These are phyloP conservation scores for Leucosporidium yakuticum DNA, from an alignment of 768 basidiomycete species.

Conservation along the genomic window DNA sequence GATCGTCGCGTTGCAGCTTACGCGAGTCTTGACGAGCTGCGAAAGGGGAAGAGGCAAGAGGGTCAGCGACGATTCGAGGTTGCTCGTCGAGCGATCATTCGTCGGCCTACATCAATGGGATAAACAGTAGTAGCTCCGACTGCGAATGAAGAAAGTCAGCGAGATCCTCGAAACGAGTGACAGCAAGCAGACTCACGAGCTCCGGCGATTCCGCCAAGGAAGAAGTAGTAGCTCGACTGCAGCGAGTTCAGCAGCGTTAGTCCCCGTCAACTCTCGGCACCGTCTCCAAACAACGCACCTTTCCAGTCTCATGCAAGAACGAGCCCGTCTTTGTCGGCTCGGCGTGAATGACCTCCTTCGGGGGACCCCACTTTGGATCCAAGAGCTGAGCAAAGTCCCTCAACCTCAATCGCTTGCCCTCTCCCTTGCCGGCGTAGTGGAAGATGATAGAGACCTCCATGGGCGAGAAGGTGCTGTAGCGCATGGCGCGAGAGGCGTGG, in stretches of 20 bases:
- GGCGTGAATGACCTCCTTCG: not conserved
- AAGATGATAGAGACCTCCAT: conserved; percentile 99
- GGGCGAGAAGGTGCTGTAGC: conserved; percentile 86
- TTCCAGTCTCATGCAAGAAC: conserved; percentile 28
- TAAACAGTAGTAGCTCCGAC: conserved; percentile 96
- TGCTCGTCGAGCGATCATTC: too few species aligned
- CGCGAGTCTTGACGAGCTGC: conserved; percentile 41
- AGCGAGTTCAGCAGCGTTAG: not conserved
- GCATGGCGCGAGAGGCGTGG: conserved; percentile 73
- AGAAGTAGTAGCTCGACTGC: conserved; percentile 77
- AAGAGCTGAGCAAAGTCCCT: conserved; percentile 88
- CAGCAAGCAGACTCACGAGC: conserved; percentile 46
- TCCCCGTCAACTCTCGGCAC: not conserved
- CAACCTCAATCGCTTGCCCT: conserved; percentile 64
- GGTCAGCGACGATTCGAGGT: too few species aligned
- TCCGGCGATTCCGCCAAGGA: conserved; percentile 80
- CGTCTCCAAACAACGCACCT: conserved; percentile 3
- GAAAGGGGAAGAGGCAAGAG: not conserved
- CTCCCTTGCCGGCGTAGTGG: conserved; percentile 88
- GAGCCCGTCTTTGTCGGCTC: conserved; percentile 4
- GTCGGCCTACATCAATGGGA: conserved; percentile 51
- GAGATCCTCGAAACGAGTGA: not conserved
- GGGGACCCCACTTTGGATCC: conserved; percentile 73
- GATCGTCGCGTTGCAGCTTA: conserved; percentile 6
- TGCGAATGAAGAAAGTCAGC: not conserved